These are phyloP conservation scores for Hericium rajendrae DNA, from an alignment of 768 basidiomycete genomes.

Conservation along the genomic window DNA sequence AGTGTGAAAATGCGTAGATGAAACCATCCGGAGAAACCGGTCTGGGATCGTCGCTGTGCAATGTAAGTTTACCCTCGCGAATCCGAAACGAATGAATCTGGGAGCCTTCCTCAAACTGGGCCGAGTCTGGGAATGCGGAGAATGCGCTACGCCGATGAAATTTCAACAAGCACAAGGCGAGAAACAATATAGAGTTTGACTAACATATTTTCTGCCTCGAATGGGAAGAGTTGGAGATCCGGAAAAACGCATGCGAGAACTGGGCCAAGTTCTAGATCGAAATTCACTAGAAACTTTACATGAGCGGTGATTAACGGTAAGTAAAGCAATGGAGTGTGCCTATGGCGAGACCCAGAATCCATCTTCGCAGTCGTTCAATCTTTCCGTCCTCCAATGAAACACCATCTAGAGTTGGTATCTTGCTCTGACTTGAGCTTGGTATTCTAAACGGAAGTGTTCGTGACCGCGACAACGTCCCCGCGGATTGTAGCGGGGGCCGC, in stretches of 20 bases:
- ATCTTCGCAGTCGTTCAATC: conserved; percentile 43
- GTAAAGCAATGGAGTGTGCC: conserved; percentile 31
- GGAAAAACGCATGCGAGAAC: conserved; percentile 65
- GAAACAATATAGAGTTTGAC: conserved; percentile 18
- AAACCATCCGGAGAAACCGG: conserved; percentile 47
- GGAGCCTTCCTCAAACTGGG: conserved; percentile 76
- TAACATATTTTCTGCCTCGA: conserved; percentile 79
- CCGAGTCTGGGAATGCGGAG: conserved; percentile 84
- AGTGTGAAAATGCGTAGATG: conserved; percentile 71
- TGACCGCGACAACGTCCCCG: conserved; percentile 31
- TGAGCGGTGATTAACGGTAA: background rate
- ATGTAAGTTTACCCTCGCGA: conserved; percentile 28
- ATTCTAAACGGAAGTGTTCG: conserved; percentile 35
- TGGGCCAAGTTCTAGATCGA: conserved; percentile 83
- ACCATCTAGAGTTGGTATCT: conserved; percentile 18
- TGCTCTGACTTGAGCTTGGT: conserved; percentile 12
- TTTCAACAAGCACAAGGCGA: conserved; percentile 3
- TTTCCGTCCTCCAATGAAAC: conserved; percentile 41
- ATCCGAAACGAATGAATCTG: conserved; percentile 84
- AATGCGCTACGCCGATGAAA: conserved; percentile 53
- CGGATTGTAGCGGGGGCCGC: conserved; percentile 1
- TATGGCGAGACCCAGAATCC: conserved; percentile 60
- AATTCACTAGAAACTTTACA: conserved; percentile 48
- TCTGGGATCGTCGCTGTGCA: conserved; percentile 24
- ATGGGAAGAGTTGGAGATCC: conserved; percentile 47